These are phyloP conservation scores for Malus hybrid DNA, from an alignment of 331 rosid species.

Conservation along the genomic window DNA sequence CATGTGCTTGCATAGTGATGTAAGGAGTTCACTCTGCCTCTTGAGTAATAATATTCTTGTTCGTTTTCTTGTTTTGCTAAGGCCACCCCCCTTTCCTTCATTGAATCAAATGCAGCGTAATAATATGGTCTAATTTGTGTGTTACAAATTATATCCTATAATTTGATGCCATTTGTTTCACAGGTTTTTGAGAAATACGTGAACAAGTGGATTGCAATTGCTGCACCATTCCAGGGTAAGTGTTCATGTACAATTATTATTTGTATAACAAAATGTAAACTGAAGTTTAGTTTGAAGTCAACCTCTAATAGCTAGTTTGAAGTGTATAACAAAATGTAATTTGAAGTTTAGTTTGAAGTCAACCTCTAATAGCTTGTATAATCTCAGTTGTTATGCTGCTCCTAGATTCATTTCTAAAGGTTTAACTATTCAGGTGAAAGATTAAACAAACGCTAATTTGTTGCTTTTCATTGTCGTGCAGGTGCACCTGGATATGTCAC, in stretches of 20 bases:
- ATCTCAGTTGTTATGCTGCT: neutral
- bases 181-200: slow-evolving; percentile 98
- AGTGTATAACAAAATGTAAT: neutral
- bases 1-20: slow-evolving; percentile 74
- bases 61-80: neutral
- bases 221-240: slow-evolving; percentile 93
- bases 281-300: too few relatives aligned
- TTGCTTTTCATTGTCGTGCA: slow-evolving; percentile 14
- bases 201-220: slow-evolving; percentile 87
- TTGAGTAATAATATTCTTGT: slow-evolving; percentile 12
- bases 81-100: neutral
- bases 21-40: slow-evolving; percentile 24
- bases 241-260: slow-evolving; percentile 5
- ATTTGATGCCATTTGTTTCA: slow-evolving; percentile 14
- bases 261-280: too few relatives aligned
- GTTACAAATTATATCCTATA: neutral
- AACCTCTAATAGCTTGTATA: neutral
- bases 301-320: too few relatives aligned
- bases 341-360: neutral
- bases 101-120: neutral
- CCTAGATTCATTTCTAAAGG: neutral
- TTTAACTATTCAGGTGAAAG: neutral
- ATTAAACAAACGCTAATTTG: neutral
- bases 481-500: slow-evolving; percentile 89
- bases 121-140: neutral